phyloP scores from a whole-genome alignment of 169 alveolate genomes.

The Plasmodium malariae region DNA sequence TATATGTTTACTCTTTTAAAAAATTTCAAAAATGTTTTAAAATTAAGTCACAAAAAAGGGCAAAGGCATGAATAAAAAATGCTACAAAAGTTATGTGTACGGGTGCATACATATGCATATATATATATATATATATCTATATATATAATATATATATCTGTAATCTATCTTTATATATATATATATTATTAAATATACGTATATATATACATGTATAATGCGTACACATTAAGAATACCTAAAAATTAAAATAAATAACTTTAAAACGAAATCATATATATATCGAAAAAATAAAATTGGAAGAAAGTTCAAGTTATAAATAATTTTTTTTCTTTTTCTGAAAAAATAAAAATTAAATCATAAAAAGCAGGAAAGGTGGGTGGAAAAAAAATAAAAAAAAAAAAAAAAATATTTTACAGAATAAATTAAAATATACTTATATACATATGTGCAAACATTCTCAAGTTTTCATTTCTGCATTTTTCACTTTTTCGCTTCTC shows the following conservation, averaged over 20 bases:
- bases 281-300: neutral
- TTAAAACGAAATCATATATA: slow-evolving; percentile 2
- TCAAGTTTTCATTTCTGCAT: neutral
- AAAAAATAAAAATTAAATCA: slow-evolving; percentile 1
- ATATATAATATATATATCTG: slow-evolving; percentile 1
- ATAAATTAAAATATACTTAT: neutral
- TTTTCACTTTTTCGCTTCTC: neutral
- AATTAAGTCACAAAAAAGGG: slow-evolving; percentile 51
- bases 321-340: neutral
- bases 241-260: slow-evolving; percentile 19
- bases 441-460: no score
- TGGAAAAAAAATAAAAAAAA: neutral
- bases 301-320: neutral
- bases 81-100: neutral
- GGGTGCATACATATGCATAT: neutral
- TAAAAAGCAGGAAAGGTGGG: neutral
- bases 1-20: neutral
- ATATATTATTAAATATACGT: neutral
- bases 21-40: slow-evolving; percentile 36
- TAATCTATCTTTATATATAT: neutral
- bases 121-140: neutral
- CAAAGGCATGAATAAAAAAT: slow-evolving; percentile 2
- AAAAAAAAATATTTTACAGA: neutral
- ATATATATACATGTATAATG: slow-evolving; percentile 9
- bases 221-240: slow-evolving; percentile 6